Conservation (phyloP, 1,284 basidiomycete genomes). For the Cystobasidium sp. region DNA sequence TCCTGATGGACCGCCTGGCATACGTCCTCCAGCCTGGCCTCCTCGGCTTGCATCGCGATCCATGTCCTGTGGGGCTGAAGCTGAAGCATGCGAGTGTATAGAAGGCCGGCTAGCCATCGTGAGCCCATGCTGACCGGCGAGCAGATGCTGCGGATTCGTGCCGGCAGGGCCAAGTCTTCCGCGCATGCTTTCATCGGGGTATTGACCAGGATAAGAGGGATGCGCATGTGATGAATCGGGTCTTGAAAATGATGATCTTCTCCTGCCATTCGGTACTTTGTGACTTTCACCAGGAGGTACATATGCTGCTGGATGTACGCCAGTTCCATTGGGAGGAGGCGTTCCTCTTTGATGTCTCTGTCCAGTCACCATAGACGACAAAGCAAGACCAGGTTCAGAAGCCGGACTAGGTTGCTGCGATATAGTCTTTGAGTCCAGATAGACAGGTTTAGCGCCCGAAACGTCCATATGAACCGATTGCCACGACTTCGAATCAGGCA, state of each 20-base stretch:
- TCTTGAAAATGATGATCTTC: slow-evolving; percentile 6
- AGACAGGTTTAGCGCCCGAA: slow-evolving; percentile 37
- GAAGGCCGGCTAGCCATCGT: slow-evolving; percentile 7
- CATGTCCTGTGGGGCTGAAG: slow-evolving; percentile 23
- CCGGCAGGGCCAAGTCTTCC: background rate
- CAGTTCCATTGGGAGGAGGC: background rate
- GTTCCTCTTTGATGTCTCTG: slow-evolving; percentile 3
- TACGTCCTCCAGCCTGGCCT: background rate
- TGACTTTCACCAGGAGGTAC: background rate
- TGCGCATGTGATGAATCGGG: slow-evolving; percentile 33
- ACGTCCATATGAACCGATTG: slow-evolving; percentile 31
- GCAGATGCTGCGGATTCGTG: too few relatives aligned
- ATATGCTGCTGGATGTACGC: slow-evolving; percentile 11
- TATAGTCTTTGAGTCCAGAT: slow-evolving; percentile 29
- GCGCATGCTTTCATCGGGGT: background rate
- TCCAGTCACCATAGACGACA: background rate
- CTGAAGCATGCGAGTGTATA: slow-evolving; percentile 1
- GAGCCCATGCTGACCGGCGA: background rate
- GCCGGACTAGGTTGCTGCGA: slow-evolving; percentile 19
- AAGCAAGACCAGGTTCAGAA: slow-evolving; percentile 3
- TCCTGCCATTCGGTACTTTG: slow-evolving; percentile 6
- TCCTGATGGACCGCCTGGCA: background rate
- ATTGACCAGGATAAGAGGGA: slow-evolving; percentile 4
- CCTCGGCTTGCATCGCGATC: background rate
- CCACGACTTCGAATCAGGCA: slow-evolving; percentile 42